These are phyloP conservation scores for Nicotiana paniculata DNA, from an alignment of 257 asterid species.

Conservation along the genomic window DNA sequence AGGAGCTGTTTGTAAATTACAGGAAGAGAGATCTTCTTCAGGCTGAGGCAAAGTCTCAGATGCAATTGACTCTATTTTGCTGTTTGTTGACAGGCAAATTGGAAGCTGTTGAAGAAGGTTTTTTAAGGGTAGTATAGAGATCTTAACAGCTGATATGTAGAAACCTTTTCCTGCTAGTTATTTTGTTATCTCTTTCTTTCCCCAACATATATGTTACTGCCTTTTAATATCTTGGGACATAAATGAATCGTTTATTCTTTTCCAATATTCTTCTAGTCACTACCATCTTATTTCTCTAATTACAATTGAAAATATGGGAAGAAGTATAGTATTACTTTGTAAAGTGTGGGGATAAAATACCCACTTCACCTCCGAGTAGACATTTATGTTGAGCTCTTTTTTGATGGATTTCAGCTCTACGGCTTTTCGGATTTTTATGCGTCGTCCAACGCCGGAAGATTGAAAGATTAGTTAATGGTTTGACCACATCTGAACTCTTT, in stretches of 20 bases:
- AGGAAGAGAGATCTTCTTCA: neutral
- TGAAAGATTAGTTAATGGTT: too few relatives aligned
- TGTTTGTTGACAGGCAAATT: neutral
- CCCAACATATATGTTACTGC: neutral
- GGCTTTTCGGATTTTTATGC: too few relatives aligned
- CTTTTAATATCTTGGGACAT: neutral
- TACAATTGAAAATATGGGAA: too few relatives aligned
- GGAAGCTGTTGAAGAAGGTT: neutral
- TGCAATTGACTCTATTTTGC: neutral
- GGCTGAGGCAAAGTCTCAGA: neutral
- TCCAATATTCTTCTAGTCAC: neutral
- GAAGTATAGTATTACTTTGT: too few relatives aligned
- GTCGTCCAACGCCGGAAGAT: too few relatives aligned
- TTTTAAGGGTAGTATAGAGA: slow-evolving; percentile 12
- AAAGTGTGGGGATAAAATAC: too few relatives aligned
- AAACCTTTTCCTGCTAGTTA: neutral
- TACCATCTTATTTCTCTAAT: too few relatives aligned
- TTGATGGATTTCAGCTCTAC: too few relatives aligned
- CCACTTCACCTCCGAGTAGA: too few relatives aligned
- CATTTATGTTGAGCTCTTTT: too few relatives aligned
- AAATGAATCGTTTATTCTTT: slow-evolving; percentile 1
- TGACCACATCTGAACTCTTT: too few relatives aligned
- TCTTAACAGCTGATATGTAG: slow-evolving; percentile 5
- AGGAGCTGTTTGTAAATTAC: slow-evolving; percentile 16
- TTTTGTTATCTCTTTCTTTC: too few relatives aligned